Base-by-base conservation (phyloP, 2,329 filamentous ascomycete genomes). In the Dryadomyces quercivorus region DNA sequence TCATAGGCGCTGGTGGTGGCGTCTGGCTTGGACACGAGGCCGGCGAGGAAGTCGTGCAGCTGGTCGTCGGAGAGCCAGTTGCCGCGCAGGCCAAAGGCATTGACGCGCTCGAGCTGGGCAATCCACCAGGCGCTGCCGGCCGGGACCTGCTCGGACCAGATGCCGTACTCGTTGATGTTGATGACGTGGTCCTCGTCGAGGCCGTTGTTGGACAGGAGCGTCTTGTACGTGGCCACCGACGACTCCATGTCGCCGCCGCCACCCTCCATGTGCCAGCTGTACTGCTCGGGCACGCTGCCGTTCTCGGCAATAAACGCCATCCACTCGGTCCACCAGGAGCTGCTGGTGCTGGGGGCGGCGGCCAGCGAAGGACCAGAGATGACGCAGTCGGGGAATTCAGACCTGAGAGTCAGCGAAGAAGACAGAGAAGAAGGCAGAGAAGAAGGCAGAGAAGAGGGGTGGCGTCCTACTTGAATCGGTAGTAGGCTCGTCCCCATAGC, bases 91-190 rank as follows among this genome's bases (percentile, higher is more conserved):
- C 73, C 72, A 9, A 62, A 59, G 4, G 67, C 60, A 54, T 75
- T 66, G 60, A 69, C 63, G 0, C 74, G 67, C 56, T 77, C 74
- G 1, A 77, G 67, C 22, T 70, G 71, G 1, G 69, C 61, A 38
- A 77, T 72, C 64, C 69, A 76, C 65, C 68, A 77, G 0, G 68
- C 73, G 1, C 68, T 63, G 5, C 63, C 66, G 0, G 68, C 62
- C 0, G 74, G 69, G 9, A 69, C 63, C 53, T 76, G 70, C 57
- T 76, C 70, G 7, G 57, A 58, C 20, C 60, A 64, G 1, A 60
- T 61, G 3, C 64, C 74, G 57, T 77, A 77, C 57, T 77, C 75
- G 57, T 77, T 76, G 60, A 77, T 68, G 56, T 75, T 73, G 40
- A 75, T 64, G 0, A 64, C 63, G 3, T 63, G 62, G 0, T 63